These are phyloP conservation scores for Toxoplasma gondii DNA, from an alignment of 169 alveolate species.

Conservation along the genomic window DNA sequence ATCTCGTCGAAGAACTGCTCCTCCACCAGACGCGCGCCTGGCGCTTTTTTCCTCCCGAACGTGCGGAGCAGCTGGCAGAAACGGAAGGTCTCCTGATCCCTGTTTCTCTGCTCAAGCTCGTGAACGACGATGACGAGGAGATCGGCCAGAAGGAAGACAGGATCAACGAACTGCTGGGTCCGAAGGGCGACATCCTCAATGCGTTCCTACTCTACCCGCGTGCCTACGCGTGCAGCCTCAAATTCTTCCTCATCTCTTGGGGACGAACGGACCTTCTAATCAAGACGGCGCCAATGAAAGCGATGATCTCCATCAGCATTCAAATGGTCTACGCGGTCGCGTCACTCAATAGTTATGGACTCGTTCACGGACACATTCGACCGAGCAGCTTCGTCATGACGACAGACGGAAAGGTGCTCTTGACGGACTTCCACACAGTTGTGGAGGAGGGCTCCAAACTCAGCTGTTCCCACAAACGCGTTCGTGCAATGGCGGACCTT, in stretches of 20 bases:
- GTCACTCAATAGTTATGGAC: neutral
- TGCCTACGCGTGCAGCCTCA: neutral
- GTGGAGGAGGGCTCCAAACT: neutral
- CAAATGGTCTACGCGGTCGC: conserved; percentile 29
- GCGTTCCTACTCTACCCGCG: conserved; percentile 23
- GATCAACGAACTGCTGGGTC: neutral
- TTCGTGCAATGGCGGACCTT: neutral
- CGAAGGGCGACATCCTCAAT: neutral
- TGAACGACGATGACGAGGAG: neutral
- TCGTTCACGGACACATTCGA: neutral
- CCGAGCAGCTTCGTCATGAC: conserved; percentile 28
- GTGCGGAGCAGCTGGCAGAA: neutral
- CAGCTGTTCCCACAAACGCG: neutral
- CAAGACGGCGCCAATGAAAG: neutral
- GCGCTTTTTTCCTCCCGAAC: neutral
- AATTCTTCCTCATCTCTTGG: neutral
- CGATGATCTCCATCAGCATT: conserved; percentile 26
- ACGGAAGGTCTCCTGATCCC: neutral
- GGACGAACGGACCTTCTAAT: conserved; percentile 13
- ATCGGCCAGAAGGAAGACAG: neutral
- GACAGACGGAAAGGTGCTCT: neutral
- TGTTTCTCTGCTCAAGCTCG: neutral
- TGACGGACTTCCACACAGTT: neutral
- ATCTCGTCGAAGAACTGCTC: neutral
- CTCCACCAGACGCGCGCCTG: conserved; percentile 1